Conservation (phyloP, 2,329 filamentous ascomycete species). For the Lasiodiplodia sp. region DNA sequence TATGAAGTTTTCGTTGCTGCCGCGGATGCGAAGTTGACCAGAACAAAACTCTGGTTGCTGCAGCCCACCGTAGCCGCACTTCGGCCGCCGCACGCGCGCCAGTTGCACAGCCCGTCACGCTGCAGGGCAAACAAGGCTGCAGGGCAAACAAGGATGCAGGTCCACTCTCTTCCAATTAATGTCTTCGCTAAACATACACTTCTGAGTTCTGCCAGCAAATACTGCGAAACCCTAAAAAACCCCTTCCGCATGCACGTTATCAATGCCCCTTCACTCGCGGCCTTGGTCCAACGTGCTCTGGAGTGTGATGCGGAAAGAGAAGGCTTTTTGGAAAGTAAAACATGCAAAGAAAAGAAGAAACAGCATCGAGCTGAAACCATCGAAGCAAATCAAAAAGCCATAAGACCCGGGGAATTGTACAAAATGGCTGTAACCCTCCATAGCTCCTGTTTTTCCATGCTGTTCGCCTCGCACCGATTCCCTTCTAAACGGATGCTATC, state of each 20-base stretch:
- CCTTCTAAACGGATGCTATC: slow-evolving; percentile 2
- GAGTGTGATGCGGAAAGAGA: not conserved
- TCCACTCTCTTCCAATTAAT: slow-evolving; percentile 4
- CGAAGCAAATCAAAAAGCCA: slow-evolving; percentile 27
- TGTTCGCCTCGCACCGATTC: not conserved
- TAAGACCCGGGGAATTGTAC: slow-evolving; percentile 18
- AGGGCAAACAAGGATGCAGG: not conserved
- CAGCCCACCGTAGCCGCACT: slow-evolving; percentile 24
- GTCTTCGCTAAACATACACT: slow-evolving; percentile 12
- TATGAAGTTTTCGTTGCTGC: slow-evolving; percentile 12
- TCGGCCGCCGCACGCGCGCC: not conserved
- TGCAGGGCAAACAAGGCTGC: not conserved
- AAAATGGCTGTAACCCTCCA: slow-evolving; percentile 12
- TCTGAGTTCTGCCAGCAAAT: not conserved
- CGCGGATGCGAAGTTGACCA: slow-evolving; percentile 23
- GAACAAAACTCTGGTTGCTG: slow-evolving; percentile 26
- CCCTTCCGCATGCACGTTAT: not conserved
- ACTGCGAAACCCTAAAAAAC: not conserved
- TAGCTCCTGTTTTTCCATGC: slow-evolving; percentile 20
- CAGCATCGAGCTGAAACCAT: not conserved
- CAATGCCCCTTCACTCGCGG: not conserved
- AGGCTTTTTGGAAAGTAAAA: not conserved
- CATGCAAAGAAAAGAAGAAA: slow-evolving; percentile 17
- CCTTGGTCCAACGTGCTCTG: not conserved
- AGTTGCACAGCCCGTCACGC: not conserved